Conservation (phyloP, 345 rosid species). For the Trapa incisa region DNA sequence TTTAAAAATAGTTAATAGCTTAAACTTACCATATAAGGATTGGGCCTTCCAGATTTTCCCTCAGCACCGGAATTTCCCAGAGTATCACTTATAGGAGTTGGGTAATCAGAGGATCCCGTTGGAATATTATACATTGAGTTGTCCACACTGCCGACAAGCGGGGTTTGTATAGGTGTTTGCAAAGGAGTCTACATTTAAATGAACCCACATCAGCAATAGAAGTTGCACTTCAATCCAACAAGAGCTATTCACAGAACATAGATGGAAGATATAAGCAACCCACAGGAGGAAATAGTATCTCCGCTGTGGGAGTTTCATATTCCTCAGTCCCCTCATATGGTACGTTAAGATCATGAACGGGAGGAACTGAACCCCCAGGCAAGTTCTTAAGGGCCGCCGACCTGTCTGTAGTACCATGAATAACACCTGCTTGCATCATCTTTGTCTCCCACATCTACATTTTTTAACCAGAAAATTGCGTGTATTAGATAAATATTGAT, state of each 20-base stretch:
- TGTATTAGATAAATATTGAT: slow-evolving; percentile 3
- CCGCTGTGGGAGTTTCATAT: slow-evolving; percentile 96
- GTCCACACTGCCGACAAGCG: slow-evolving; percentile 57
- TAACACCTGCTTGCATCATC: slow-evolving; percentile 84
- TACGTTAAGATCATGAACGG: slow-evolving; percentile 88
- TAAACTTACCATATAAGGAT: slow-evolving; percentile 60
- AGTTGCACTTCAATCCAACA: background rate
- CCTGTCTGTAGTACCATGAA: slow-evolving; percentile 61
- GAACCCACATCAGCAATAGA: slow-evolving; percentile 10
- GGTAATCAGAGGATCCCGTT: slow-evolving; percentile 73
- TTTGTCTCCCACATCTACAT: slow-evolving; percentile 81
- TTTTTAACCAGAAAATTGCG: background rate
- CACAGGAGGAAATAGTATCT: slow-evolving; percentile 89
- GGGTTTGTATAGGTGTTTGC: slow-evolving; percentile 78
- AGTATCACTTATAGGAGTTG: slow-evolving; percentile 38
- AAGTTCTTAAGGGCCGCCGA: slow-evolving; percentile 40
- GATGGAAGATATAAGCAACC: slow-evolving; percentile 8
- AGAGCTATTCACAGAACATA: background rate
- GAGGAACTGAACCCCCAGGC: slow-evolving; percentile 50
- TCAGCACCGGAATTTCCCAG: slow-evolving; percentile 32
- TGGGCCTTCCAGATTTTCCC: slow-evolving; percentile 60
- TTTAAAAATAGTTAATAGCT: background rate
- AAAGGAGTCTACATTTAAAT: slow-evolving; percentile 54
- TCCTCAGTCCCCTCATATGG: slow-evolving; percentile 93
- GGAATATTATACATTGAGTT: slow-evolving; percentile 80